Percentiles rank a stretch among this genome's conserved stretches.
Conservation (phyloP, 1,284 basidiomycete species). For the Cryptococcus sp. region DNA sequence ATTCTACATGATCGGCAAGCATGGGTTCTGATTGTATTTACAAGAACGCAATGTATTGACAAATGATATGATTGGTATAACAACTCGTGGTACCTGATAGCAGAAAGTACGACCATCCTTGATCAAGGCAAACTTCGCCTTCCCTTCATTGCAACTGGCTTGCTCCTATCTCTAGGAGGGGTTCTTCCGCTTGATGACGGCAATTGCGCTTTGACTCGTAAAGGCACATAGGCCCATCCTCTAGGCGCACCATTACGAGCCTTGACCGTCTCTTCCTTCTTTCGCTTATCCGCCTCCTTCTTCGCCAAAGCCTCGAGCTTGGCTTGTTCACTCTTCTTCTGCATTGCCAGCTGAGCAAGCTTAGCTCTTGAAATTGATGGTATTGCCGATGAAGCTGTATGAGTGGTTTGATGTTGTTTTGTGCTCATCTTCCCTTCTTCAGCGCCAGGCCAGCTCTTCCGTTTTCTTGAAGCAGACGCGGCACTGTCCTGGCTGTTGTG, state of each 20-base stretch:
- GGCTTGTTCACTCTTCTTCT: slow-evolving; percentile 2
- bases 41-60: too few species aligned
- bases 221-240: slow-evolving; percentile 37
- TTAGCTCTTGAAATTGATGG: neutral
- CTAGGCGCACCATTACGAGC: slow-evolving; percentile 42
- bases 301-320: neutral
- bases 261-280: slow-evolving; percentile 20
- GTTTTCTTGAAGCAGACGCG: neutral
- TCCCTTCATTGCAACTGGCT: too few species aligned
- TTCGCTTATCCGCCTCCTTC: slow-evolving; percentile 1
- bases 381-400: neutral
- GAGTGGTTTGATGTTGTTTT: neutral
- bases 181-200: neutral
- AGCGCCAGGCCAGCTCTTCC: neutral
- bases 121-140: too few species aligned
- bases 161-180: slow-evolving; percentile 9
- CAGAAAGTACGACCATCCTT: too few species aligned
- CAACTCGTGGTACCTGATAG: too few species aligned
- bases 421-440: slow-evolving; percentile 3
- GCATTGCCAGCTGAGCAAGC: neutral
- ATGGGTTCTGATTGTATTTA: too few species aligned
- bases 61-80: too few species aligned
- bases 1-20: too few species aligned
- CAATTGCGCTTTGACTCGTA: slow-evolving; percentile 2
- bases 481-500: neutral